Base-by-base conservation (phyloP, 495 filamentous ascomycete genomes). In the Podospora appendiculata region DNA sequence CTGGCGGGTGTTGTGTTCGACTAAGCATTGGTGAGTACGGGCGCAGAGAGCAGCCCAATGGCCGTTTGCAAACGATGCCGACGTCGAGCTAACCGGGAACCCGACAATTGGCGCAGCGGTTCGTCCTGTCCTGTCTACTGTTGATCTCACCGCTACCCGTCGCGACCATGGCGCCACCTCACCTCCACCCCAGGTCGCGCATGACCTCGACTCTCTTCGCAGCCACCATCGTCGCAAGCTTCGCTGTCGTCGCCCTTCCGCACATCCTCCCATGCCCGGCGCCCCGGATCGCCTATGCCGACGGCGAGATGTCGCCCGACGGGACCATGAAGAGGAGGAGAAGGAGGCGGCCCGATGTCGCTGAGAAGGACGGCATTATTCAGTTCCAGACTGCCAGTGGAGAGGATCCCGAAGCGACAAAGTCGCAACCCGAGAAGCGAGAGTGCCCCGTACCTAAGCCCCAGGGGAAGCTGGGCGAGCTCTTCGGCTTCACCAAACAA, bases 261-360 rank as follows among this genome's bases (percentile, higher is more conserved):
- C 93, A 98, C 62, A 61, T 94, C n/a, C 78, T 98, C 43, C 93
- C 93, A 1, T 98, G 93, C 68, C 93, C 93, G 5, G 86, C 88
- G 47, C 86, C 86, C n/a, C 78, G 86, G 53, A 74, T 82, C 39
- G 81, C 83, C 34, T 83, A 83, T 54, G 83, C 86, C 58, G 87
- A 92, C 64, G 84, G 78, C 38, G 81, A 84, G 33, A 77, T 79
- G 58, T 67, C 72, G 33, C 64, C 78, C 35, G 76, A 76, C 66
- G 75, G 52, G 62, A 72, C 48, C 9, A 16, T 16, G 1, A 76
- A 59, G 70, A 75, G 63, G 69, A 69, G 56, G 73, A 76, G 60
- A 65, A 70, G 46, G 63, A 72, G 55, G 63, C 60, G 40, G 16
- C 56, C 55, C 40, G 64, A 68, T 33, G 43, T 4, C 43, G 40